Conservation (phyloP, 2,329 filamentous ascomycete genomes). For the Stylonectria norvegica region DNA sequence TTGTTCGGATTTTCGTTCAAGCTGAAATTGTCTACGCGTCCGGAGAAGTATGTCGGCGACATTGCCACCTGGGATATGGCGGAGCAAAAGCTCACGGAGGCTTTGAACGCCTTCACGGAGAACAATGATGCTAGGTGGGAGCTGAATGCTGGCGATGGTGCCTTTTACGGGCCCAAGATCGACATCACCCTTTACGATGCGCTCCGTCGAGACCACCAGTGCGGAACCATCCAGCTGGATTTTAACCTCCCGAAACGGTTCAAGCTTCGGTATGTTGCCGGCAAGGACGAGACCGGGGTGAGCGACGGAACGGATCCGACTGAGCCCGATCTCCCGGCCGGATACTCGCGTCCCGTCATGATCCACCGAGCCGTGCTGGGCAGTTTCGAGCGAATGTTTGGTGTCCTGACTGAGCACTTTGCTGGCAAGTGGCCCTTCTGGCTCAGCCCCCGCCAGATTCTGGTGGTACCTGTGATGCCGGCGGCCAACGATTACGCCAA, state of each 20-base stretch:
- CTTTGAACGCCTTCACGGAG: slow-evolving; percentile 71
- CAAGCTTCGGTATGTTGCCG: slow-evolving; percentile 49
- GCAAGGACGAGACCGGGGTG: slow-evolving; percentile 42
- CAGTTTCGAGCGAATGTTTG: slow-evolving; percentile 65
- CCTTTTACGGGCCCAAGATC: slow-evolving; percentile 98
- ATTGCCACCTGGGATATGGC: slow-evolving; percentile 85
- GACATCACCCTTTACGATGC: slow-evolving; percentile 93
- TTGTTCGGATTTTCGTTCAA: slow-evolving; percentile 71
- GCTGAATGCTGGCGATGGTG: slow-evolving; percentile 90
- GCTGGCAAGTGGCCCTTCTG: slow-evolving; percentile 88
- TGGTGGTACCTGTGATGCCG: slow-evolving; percentile 60
- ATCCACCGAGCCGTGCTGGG: slow-evolving; percentile 79
- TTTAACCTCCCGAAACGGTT: slow-evolving; percentile 64
- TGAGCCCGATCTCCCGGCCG: slow-evolving; percentile 52
- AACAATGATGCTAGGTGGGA: slow-evolving; percentile 69
- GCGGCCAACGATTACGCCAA: slow-evolving; percentile 75
- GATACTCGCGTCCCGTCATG: slow-evolving; percentile 79
- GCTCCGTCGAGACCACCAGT: slow-evolving; percentile 61
- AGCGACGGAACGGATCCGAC: slow-evolving; percentile 41
- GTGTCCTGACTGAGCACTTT: slow-evolving; percentile 79
- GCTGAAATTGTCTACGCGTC: slow-evolving; percentile 86
- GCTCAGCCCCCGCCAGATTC: slow-evolving; percentile 78
- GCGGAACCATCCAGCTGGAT: slow-evolving; percentile 86
- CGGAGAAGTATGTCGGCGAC: slow-evolving; percentile 82
- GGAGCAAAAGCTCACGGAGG: slow-evolving; percentile 74